Base-by-base conservation (phyloP, 1,284 basidiomycete genomes). In the Ustilago vetiveriae region DNA sequence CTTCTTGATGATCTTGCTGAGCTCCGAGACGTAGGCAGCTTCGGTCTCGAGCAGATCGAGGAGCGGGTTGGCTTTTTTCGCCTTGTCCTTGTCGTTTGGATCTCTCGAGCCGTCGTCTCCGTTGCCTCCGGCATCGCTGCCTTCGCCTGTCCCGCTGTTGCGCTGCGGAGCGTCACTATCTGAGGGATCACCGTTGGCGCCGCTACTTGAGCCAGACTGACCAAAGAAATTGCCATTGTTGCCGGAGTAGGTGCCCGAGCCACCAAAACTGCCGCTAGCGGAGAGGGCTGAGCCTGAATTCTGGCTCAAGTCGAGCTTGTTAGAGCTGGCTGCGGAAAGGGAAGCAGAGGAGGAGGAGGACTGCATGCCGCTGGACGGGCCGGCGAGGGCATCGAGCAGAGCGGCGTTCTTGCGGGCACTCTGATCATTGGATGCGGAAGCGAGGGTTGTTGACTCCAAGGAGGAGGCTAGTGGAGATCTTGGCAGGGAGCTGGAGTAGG, bases 1-100 rank as follows among this genome's bases (percentile, higher is more conserved):
- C 88, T 92, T 92, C 92, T 98, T 88, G 76, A 98, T 96, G 74
- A 97, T 88, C 45, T 90, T 89, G 21, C 92, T 89, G 37, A 98
- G 85, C 73, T 92, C 88, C 32, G 94, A 92, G n/a, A 97, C 92
- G 83, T 96, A 98, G 27, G 86, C 82, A 83, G 90, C 92, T 84
- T 98, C 96, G 9, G 92, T 95, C 76, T 95, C 91, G 68, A 98
- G 90, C 65, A 98, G 88, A 84, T 98, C 95, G 13, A 88, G 87
- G 59, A 98, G 86, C 23, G 93, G 94, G 81, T 95, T 97, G 21
- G 76, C 63, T 27, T 59, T 66, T 30, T 67, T 71, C 16, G 42
- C 42, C 44, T 63, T 67, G 30, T 71, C 68, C 41, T 57, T 65
- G 6, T 67, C 68, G 29, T n/a, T 30, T 11, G 45, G 19, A 26